Percentiles rank a stretch among this genome's conserved stretches.
These are phyloP conservation scores for Dactylellina drechsleri DNA, from an alignment of 2,329 filamentous ascomycete genomes.

Conservation along the genomic window DNA sequence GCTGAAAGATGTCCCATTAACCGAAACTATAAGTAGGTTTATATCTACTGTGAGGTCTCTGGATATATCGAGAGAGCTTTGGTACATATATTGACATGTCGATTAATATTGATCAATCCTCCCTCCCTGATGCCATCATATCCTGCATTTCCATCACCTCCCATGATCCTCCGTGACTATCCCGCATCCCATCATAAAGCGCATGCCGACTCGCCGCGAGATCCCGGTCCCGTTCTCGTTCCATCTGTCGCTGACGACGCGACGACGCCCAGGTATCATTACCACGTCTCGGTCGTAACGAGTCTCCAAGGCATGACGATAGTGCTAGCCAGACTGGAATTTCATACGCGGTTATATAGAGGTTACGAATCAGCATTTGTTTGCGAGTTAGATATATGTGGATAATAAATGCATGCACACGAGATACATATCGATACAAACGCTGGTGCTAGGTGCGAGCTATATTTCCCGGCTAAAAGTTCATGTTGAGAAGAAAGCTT, in stretches of 20 bases:
- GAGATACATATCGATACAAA: no score
- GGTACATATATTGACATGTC: no score
- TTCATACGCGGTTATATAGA: no score
- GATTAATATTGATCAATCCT: constrained; percentile 55
- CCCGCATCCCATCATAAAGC: constrained; percentile 59
- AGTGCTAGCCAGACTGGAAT: constrained; percentile 59
- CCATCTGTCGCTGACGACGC: constrained; percentile 55
- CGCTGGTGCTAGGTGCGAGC: neutral
- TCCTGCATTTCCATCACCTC: constrained; percentile 59
- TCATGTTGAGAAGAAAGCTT: constrained; percentile 25
- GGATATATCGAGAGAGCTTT: no score
- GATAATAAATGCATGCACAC: no score
- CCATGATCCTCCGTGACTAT: constrained; percentile 59
- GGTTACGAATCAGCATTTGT: no score
- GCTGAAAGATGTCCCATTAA: no score
- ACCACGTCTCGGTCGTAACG: constrained; percentile 51
- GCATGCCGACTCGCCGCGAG: constrained; percentile 55
- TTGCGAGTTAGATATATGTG: no score
- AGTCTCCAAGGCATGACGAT: constrained; percentile 61
- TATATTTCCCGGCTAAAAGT: neutral
- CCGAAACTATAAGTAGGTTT: no score
- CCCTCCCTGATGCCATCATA: constrained; percentile 39
- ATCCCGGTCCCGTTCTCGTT: constrained; percentile 39
- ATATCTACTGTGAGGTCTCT: no score
- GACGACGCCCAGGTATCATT: constrained; percentile 40